Evolutionary conservation across 2,329 filamentous ascomycete species (phyloP).

Genomic region (Neonectria magnoliae): DNA sequence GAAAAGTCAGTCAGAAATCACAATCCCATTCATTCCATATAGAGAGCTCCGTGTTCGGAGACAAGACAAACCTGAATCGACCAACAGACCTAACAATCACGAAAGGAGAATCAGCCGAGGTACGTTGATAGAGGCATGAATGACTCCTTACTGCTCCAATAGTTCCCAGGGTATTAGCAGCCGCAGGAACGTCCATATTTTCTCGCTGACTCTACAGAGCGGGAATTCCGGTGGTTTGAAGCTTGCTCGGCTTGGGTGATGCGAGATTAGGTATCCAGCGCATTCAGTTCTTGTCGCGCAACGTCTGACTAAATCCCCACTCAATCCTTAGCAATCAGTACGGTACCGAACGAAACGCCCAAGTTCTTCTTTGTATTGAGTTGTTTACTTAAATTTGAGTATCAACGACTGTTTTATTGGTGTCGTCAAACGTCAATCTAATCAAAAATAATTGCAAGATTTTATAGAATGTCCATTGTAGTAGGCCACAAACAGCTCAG

Average conservation of each 20-base stretch:
- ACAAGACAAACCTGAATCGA: slow-evolving; percentile 63
- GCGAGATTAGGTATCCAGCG: background rate
- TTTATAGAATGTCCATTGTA: too few species aligned
- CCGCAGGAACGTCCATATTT: slow-evolving; percentile 63
- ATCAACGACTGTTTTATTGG: too few species aligned
- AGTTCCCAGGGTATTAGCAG: slow-evolving; percentile 68
- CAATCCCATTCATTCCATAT: too few species aligned
- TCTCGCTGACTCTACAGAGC: background rate
- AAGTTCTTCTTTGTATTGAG: background rate
- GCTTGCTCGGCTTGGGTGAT: background rate
- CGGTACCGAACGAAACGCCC: background rate
- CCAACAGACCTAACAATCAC: slow-evolving; percentile 63
- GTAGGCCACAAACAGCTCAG: too few species aligned
- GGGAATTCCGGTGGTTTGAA: background rate
- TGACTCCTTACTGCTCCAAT: slow-evolving; percentile 61
- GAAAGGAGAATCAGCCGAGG: background rate
- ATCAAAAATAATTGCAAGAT: too few species aligned
- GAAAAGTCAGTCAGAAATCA: background rate
- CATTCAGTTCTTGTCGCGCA: background rate
- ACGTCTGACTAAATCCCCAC: background rate
- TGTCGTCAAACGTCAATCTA: too few species aligned
- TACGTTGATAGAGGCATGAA: too few species aligned
- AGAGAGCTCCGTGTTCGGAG: background rate
- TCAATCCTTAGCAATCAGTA: background rate
- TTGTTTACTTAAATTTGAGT: too few species aligned